These are phyloP conservation scores for Solanum microdontum DNA, from an alignment of 257 asterid genomes.

Conservation along the genomic window DNA sequence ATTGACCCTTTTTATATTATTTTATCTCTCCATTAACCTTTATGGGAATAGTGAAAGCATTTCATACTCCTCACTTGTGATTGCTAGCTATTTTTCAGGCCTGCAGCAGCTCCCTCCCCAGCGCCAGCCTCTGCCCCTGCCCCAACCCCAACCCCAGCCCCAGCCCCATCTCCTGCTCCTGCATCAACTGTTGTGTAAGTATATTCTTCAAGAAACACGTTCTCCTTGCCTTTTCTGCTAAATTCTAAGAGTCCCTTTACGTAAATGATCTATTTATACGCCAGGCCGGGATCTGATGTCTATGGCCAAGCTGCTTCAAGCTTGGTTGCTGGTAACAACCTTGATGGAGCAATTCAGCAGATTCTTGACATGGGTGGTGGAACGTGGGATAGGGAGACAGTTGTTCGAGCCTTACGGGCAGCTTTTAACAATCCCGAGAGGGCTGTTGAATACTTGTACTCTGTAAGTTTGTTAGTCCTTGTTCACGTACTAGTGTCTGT, in stretches of 20 bases:
- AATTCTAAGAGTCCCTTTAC: neutral
- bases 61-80: neutral
- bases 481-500: neutral
- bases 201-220: neutral
- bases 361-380: slow-evolving; percentile 94
- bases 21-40: neutral
- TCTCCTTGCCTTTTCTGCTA: slow-evolving; percentile 3
- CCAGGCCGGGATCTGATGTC: slow-evolving; percentile 40
- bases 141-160: neutral
- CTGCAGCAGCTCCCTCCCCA: neutral
- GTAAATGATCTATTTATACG: neutral
- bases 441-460: slow-evolving; percentile 80
- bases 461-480: slow-evolving; percentile 33
- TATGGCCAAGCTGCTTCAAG: slow-evolving; percentile 62
- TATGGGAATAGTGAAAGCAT: neutral
- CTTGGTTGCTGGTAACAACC: slow-evolving; percentile 64
- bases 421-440: slow-evolving; percentile 85
- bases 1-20: neutral
- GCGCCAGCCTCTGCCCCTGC: neutral
- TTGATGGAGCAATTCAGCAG: slow-evolving; percentile 63
- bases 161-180: neutral
- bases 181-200: slow-evolving; percentile 11
- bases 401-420: slow-evolving; percentile 78
- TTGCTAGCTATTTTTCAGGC: neutral
- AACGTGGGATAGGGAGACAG: slow-evolving; percentile 77